These are phyloP conservation scores for Penstemon davidsonii DNA, from an alignment of 257 asterid genomes.

Conservation along the genomic window DNA sequence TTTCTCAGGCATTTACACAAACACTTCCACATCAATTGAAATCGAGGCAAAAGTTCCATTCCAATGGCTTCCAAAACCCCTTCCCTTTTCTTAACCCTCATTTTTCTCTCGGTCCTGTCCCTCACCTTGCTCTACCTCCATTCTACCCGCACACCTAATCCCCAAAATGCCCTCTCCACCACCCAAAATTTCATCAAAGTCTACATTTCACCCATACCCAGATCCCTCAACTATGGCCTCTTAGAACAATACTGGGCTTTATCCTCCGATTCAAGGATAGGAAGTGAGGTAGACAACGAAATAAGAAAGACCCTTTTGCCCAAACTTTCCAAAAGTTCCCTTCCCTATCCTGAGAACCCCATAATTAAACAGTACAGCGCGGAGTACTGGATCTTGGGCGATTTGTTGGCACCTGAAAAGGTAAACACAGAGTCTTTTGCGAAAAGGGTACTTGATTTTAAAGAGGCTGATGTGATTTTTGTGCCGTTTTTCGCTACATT, in stretches of 20 bases:
- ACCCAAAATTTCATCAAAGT: constrained; percentile 53
- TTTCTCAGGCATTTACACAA: not conserved
- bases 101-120: constrained; percentile 51
- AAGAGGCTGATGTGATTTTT: constrained; percentile 82
- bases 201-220: constrained; percentile 69
- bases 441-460: constrained; percentile 52
- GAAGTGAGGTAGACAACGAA: constrained; percentile 82
- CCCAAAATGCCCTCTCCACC: constrained; percentile 33
- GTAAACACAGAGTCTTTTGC: constrained; percentile 58
- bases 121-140: constrained; percentile 37
- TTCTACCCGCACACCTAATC: constrained; percentile 31
- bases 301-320: constrained; percentile 51
- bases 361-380: constrained; percentile 91
- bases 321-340: constrained; percentile 33
- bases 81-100: constrained; percentile 54
- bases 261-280: constrained; percentile 61
- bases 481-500: constrained; percentile 91
- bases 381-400: constrained; percentile 96
- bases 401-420: constrained; percentile 53
- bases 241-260: constrained; percentile 73
- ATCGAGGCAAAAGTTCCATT: constrained; percentile 3
- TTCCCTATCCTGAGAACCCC: constrained; percentile 83
- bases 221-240: constrained; percentile 88
- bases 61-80: constrained; percentile 56
- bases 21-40: not conserved